Evolutionary conservation across 257 asterid genomes (phyloP), one percentile per base, ranked within the genome.

Genomic region (Nicotiana noctiflora): DNA sequence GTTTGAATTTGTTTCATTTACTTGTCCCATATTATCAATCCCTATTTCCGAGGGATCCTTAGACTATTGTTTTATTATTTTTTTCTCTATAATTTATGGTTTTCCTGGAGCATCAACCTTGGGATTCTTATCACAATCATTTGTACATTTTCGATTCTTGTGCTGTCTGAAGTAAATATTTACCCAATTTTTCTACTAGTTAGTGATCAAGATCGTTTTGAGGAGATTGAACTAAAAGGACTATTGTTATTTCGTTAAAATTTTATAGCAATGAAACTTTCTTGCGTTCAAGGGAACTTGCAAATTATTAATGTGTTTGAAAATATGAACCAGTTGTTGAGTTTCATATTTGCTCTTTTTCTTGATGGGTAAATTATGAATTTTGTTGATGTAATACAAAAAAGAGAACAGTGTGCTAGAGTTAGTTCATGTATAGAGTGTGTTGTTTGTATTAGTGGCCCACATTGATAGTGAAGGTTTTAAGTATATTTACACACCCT

Each of bases 1-100:
- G 19, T 70, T 72, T 72, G 34, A 10, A 19, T 72, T 72, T 72
- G 37, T 46, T 70, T 46, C n/a, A 46, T 46, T 21, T 13, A 46
- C 37, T 72, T 72, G 13, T 68, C 55, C 57, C 46, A 37, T 68
- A 5, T 68, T 40, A 40, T 40, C 57, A 11, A 68, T 40, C 60
- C 77, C 21, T 46, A 23, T 23, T 6, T 21, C 5, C 46, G 60
- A 46, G 49, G 59, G 37, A 46, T 14, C 13, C 23, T 72, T 46
- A 72, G 60, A 46, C 11, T 55, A 12, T 72, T 14, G 60, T 44
- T 40, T 40, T 70, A 44, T 70, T 46, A 70, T 13, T 21, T 14
- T 70, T 44, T 70, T 72, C 77, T 72, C 60, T 21, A 72, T 68
- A 23, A 7, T 46, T 72, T 60, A 46, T 72, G 37, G 77, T 72